Evolutionary conservation across 805 yeast species (phyloP), one percentile per base, ranked within the genome.

Genomic region (Candida nanaspora): DNA sequence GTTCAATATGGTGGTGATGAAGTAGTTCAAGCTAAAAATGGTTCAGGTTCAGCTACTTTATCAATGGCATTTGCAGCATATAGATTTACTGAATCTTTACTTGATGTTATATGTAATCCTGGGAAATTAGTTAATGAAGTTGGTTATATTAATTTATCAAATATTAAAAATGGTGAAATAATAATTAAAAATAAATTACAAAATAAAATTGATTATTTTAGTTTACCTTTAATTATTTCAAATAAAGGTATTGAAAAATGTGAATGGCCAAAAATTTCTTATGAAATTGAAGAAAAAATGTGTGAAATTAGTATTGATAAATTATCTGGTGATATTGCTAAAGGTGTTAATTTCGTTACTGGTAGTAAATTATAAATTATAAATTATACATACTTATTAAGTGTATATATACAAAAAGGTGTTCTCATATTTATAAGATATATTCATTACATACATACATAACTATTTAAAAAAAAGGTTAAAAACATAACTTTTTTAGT

Each of bases 61-160:
- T 85, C 95, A 25, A 91, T 89, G 97, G 97, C 97, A 9, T 83
- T 80, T 54, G 96, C 96, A 28, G 96, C 95, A 28, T 86, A 76
- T 70, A 74, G 81, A 51, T 83, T 87, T 60, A 84, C 88, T 25
- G 80, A 76, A 47, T 65, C 67, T 31, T 60, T 55, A 23, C 16
- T 53, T 1, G 39, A 34, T 20, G 74, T 51, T 15, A 26, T 41
- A 2, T 35, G 43, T 11, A 26, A 21, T 7, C 26, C n/a, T 2
- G 43, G 51, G 35, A 45, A 2, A 4, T 16, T 11, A 3, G 41
- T 57, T 3, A 69, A 74, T 5, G 79, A 74, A 46, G 67, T 75
- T 9, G 65, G 78, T 3, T 74, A 67, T 52, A 57, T 74, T 26
- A 76, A 76, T 53, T 69, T 82, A 46, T 75, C 77, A 13, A 80